Conservation (phyloP, 2,329 filamentous ascomycete genomes). For the Stemphylium lycopersici region DNA sequence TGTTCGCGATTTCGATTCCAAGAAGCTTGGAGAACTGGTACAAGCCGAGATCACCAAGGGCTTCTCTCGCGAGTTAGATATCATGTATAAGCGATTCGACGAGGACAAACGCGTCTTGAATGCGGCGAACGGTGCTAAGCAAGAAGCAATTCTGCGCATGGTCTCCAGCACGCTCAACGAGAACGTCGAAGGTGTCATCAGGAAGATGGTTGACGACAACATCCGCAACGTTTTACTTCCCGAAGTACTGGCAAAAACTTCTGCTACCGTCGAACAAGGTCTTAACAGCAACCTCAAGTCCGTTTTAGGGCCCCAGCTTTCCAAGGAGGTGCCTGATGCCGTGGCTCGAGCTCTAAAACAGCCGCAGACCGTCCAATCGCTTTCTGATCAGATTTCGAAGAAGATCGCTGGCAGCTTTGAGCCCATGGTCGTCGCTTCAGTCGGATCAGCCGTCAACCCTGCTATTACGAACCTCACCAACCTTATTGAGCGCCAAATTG, state of each 20-base stretch:
- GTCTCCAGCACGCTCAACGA: constrained; percentile 72
- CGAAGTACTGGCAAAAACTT: constrained; percentile 70
- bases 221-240: constrained; percentile 80
- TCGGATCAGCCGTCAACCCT: constrained; percentile 61
- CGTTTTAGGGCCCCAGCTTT: constrained; percentile 68
- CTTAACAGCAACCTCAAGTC: constrained; percentile 71
- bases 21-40: constrained; percentile 59
- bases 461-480: constrained; percentile 70
- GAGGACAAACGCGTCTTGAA: constrained; percentile 72
- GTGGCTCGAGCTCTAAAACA: constrained; percentile 73
- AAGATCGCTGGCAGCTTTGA: constrained; percentile 73
- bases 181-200: constrained; percentile 76
- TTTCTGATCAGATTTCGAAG: constrained; percentile 74
- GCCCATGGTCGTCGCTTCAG: constrained; percentile 65
- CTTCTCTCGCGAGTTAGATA: constrained; percentile 57
- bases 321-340: constrained; percentile 75
- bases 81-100: constrained; percentile 66
- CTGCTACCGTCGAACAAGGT: constrained; percentile 72
- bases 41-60: constrained; percentile 56
- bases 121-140: constrained; percentile 67
- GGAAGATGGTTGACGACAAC: constrained; percentile 75
- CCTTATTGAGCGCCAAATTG: constrained; percentile 69
- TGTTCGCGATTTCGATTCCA: constrained; percentile 54
- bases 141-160: constrained; percentile 71
- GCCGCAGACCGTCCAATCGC: constrained; percentile 71